These are phyloP conservation scores for Adenanthera pavonina DNA, from an alignment of 306 rosid species.

Conservation along the genomic window DNA sequence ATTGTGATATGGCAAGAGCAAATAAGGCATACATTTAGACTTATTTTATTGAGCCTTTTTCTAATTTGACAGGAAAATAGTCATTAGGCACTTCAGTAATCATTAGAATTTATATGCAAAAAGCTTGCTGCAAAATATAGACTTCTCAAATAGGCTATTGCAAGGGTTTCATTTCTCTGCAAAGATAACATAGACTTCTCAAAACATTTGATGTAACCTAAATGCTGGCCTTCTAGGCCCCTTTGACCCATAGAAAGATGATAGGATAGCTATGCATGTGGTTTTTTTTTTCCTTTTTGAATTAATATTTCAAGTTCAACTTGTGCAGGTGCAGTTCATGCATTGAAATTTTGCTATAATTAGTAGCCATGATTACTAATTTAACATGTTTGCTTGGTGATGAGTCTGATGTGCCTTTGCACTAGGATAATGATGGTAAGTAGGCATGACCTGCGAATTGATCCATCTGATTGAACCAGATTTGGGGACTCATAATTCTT, in stretches of 20 bases:
- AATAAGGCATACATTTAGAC: background rate
- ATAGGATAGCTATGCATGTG: background rate
- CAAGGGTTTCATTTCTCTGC: no score
- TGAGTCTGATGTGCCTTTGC: slow-evolving; percentile 96
- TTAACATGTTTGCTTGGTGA: slow-evolving; percentile 58
- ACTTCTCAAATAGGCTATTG: background rate
- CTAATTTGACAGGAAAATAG: background rate
- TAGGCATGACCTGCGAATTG: slow-evolving; percentile 85
- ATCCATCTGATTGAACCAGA: slow-evolving; percentile 74
- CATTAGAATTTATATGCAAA: slow-evolving; percentile 4
- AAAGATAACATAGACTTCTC: no score
- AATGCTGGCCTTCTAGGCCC: background rate
- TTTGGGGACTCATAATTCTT: slow-evolving; percentile 9
- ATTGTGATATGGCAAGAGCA: background rate
- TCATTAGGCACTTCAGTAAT: background rate
- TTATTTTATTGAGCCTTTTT: slow-evolving; percentile 1
- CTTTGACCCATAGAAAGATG: background rate
- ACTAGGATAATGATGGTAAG: slow-evolving; percentile 98
- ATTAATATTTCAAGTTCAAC: background rate
- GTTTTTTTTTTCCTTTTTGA: background rate
- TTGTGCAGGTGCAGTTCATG: background rate
- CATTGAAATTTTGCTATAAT: slow-evolving; percentile 17
- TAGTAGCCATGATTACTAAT: slow-evolving; percentile 8
- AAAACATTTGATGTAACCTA: background rate
- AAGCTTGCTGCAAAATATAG: slow-evolving; percentile 13